Conservation (phyloP, 2,329 filamentous ascomycete genomes). For the Sporothrix pallida region DNA sequence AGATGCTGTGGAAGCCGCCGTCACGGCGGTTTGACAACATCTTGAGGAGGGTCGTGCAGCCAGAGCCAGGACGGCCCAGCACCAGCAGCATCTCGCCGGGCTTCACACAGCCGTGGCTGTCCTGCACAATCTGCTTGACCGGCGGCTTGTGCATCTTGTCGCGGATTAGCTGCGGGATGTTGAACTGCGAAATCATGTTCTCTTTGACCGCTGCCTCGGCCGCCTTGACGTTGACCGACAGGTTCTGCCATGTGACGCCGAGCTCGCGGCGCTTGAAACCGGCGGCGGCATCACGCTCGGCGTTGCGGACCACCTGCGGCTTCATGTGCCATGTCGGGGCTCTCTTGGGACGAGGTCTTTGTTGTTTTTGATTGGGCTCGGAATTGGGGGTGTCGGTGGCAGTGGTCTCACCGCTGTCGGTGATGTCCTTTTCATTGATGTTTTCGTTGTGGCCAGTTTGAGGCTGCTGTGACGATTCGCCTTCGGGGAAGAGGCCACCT, state of each 20-base stretch:
- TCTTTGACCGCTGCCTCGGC: constrained; percentile 69
- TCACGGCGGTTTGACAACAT: constrained; percentile 70
- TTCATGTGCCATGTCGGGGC: constrained; percentile 13
- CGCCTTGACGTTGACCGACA: constrained; percentile 67
- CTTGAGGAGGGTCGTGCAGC: constrained; percentile 73
- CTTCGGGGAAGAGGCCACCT: neutral
- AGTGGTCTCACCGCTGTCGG: neutral
- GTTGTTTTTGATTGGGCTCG: neutral
- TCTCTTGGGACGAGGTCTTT: neutral
- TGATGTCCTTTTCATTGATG: neutral
- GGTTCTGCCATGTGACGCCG: constrained; percentile 68
- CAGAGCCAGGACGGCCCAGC: constrained; percentile 75
- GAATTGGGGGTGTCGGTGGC: neutral
- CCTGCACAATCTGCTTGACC: constrained; percentile 67
- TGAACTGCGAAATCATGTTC: constrained; percentile 65
- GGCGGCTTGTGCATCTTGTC: constrained; percentile 62
- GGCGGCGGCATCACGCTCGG: constrained; percentile 21
- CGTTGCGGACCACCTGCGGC: constrained; percentile 19
- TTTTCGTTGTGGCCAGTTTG: neutral
- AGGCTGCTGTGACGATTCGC: neutral
- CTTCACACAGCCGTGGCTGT: constrained; percentile 65
- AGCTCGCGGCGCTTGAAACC: constrained; percentile 45
- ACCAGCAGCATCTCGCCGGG: constrained; percentile 91
- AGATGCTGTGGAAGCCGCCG: constrained; percentile 52
- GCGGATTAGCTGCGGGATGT: constrained; percentile 58